Evolutionary conservation across 2,329 filamentous ascomycete genomes (phyloP), one percentile per base, ranked within the genome.

Genomic region (Emericellopsis atlantica): DNA sequence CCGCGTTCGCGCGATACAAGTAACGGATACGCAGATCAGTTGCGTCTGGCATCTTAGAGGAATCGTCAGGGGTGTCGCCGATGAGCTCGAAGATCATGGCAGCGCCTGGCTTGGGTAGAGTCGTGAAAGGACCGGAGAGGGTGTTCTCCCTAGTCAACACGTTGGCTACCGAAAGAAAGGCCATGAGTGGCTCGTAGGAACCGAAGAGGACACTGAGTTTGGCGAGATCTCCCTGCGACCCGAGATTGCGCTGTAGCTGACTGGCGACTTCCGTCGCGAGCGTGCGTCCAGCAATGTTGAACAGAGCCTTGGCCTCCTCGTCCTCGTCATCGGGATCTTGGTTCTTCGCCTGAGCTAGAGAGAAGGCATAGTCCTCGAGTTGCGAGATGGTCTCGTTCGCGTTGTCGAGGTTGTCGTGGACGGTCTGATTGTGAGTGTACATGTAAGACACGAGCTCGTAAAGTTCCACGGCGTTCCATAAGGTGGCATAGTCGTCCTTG

Each of bases 31-130:
- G 64, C 14, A 78, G 57, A 16, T 70, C 60, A 9, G 60, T 50
- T 0, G 48, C 42, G 3, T 46, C 37, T 1, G 65, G 64, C 5
- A 8, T 9, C 7, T 15, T 35, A 5, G n/a, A 21, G 43, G 44
- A 44, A 21, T 22, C 48, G 46, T 33, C 47, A 40, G 40, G 44
- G 35, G 43, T 42, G 5, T 48, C 46, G 10, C 58, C 56, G 29
- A 66, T 56, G 15, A 79, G 56, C 61, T 95, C 88, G 54, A 92
- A 88, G 0, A 74, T 66, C 70, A 94, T 81, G 33, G 76, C 72
- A 1, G 79, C 80, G 0, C 86, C 87, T 32, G 87, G 85, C 47
- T 80, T 70, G 0, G 83, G 79, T 12, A 77, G 44, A 2, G 44
- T 46, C 4, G 53, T 53, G 40, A 61, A 57, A 47, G 47, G 54